Conservation (phyloP, 2,329 filamentous ascomycete genomes). For the Arachnomyces sp. region DNA sequence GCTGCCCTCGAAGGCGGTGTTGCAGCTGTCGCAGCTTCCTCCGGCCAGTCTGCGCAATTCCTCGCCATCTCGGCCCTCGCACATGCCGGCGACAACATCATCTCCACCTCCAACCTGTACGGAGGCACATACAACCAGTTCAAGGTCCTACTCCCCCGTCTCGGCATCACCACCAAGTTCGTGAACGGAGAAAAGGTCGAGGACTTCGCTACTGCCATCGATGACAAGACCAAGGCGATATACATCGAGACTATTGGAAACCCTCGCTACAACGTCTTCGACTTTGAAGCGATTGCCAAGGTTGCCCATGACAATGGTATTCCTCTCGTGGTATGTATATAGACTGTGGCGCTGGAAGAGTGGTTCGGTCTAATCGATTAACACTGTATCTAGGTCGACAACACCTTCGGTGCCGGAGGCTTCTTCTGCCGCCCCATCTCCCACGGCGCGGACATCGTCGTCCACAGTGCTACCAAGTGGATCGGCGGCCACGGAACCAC, state of each 20-base stretch:
- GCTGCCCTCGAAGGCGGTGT: slow-evolving; percentile 91
- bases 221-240: slow-evolving; percentile 86
- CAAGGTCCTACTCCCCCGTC: slow-evolving; percentile 79
- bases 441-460: slow-evolving; percentile 85
- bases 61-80: slow-evolving; percentile 81
- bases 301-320: slow-evolving; percentile 64
- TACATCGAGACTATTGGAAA: slow-evolving; percentile 93
- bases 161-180: slow-evolving; percentile 84
- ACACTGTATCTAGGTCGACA: slow-evolving; percentile 57
- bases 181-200: slow-evolving; percentile 69
- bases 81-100: slow-evolving; percentile 82
- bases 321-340: slow-evolving; percentile 48
- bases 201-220: slow-evolving; percentile 73
- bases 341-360: slow-evolving; percentile 1
- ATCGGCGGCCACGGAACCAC: slow-evolving; percentile 94
- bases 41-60: slow-evolving; percentile 87
- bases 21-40: slow-evolving; percentile 74
- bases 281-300: slow-evolving; percentile 78
- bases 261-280: slow-evolving; percentile 84
- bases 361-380: neutral
- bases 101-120: slow-evolving; percentile 83
- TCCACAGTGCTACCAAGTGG: slow-evolving; percentile 94
- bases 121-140: slow-evolving; percentile 97
- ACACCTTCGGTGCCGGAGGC: slow-evolving; percentile 89
- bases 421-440: slow-evolving; percentile 82